phyloP scores from a whole-genome alignment of 2,329 filamentous ascomycete genomes.

The Didymella exigua region DNA sequence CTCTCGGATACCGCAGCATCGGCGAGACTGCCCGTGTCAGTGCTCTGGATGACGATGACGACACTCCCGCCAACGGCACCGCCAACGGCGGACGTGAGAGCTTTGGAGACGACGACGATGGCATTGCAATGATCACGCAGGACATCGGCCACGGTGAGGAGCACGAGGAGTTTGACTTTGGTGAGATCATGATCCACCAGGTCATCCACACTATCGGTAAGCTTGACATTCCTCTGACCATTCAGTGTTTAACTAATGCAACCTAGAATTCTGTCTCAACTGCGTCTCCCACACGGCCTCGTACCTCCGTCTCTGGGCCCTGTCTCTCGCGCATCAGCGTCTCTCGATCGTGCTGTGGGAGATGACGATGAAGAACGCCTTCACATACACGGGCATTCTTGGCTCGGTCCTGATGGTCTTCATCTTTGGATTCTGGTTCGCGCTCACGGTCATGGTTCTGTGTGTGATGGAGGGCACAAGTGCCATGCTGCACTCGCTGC shows the following conservation, averaged over 20 bases:
- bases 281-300: conserved; percentile 98
- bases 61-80: conserved; percentile 60
- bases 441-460: conserved; percentile 77
- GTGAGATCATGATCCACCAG: conserved; percentile 98
- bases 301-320: conserved; percentile 96
- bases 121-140: conserved; percentile 85
- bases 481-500: conserved; percentile 90
- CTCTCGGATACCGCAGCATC: conserved; percentile 88
- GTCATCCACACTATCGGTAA: conserved; percentile 97
- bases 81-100: conserved; percentile 68
- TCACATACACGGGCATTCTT: conserved; percentile 67
- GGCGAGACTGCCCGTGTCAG: conserved; percentile 87
- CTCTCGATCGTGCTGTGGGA: conserved; percentile 93
- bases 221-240: conserved; percentile 36
- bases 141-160: conserved; percentile 75
- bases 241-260: conserved; percentile 26
- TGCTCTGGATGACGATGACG: conserved; percentile 84
- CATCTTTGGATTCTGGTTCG: conserved; percentile 89
- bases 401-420: conserved; percentile 83
- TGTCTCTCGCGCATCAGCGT: conserved; percentile 97
- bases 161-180: conserved; percentile 96
- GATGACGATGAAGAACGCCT: conserved; percentile 87
- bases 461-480: conserved; percentile 96
- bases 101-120: conserved; percentile 77
- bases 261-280: conserved; percentile 92